A percentile compares a stretch with the other conserved stretches of the same genome.
phyloP scores from a whole-genome alignment of 2,329 filamentous ascomycete species.

The Fusarium floridanum region DNA sequence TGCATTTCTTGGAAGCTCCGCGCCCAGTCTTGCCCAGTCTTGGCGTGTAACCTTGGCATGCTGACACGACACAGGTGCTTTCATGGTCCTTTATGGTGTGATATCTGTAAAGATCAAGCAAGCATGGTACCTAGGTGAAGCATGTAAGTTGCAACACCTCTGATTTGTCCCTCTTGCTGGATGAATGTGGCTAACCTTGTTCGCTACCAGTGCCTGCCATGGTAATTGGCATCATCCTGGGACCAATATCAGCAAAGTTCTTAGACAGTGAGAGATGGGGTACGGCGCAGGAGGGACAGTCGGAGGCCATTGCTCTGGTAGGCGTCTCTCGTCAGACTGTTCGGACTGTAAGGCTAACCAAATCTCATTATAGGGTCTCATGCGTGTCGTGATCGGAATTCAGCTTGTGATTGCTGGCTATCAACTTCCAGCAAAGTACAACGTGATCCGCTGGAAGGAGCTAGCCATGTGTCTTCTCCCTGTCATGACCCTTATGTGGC shows the following conservation, averaged over 20 bases:
- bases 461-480: constrained; percentile 68
- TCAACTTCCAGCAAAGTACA: constrained; percentile 69
- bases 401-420: constrained; percentile 73
- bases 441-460: constrained; percentile 62
- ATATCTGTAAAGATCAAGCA: constrained; percentile 65
- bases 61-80: constrained; percentile 52
- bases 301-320: constrained; percentile 56
- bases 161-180: neutral
- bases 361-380: constrained; percentile 55
- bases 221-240: constrained; percentile 64
- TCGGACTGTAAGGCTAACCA: neutral
- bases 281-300: constrained; percentile 43
- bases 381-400: constrained; percentile 70
- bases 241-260: constrained; percentile 66
- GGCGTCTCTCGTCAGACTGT: constrained; percentile 2
- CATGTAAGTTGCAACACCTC: constrained; percentile 54
- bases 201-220: constrained; percentile 64
- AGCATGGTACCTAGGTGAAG: constrained; percentile 67
- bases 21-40: constrained; percentile 6
- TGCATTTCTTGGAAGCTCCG: neutral
- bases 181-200: neutral
- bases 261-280: constrained; percentile 55
- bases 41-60: neutral
- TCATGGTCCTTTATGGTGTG: constrained; percentile 62
- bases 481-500: constrained; percentile 73